Evolutionary conservation across 495 filamentous ascomycete species (phyloP).

Genomic region (Hyaloscypha variabilis): DNA sequence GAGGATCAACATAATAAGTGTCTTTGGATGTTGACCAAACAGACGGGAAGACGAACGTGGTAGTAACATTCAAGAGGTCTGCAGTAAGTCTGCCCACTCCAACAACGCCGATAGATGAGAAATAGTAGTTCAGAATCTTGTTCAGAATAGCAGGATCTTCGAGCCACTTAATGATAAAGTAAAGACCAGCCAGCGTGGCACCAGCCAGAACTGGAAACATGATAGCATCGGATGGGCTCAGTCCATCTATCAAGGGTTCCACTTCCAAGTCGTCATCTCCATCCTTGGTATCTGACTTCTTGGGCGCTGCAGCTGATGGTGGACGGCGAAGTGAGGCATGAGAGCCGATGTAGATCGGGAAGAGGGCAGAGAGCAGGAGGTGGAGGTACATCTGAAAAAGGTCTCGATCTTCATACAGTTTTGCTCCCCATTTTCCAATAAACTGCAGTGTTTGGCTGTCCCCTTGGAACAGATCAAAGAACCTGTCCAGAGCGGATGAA

Average conservation of each 20-base stretch:
- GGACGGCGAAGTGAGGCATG: constrained; percentile 76
- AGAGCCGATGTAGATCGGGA: constrained; percentile 73
- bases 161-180: constrained; percentile 88
- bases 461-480: constrained; percentile 19
- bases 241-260: constrained; percentile 70
- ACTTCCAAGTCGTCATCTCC: constrained; percentile 56
- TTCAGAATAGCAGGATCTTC: constrained; percentile 81
- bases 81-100: constrained; percentile 69
- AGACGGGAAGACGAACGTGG: constrained; percentile 73
- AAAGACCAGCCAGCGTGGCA: constrained; percentile 70
- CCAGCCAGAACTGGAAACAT: constrained; percentile 86
- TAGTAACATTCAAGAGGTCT: constrained; percentile 64
- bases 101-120: constrained; percentile 73
- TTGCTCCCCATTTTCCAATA: constrained; percentile 29
- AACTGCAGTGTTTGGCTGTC: constrained; percentile 25
- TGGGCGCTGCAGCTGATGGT: constrained; percentile 70
- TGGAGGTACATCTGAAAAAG: constrained; percentile 66
- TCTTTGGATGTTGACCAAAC: constrained; percentile 51
- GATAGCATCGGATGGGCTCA: constrained; percentile 81
- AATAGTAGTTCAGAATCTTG: constrained; percentile 82
- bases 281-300: constrained; percentile 45
- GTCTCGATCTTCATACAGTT: constrained; percentile 22
- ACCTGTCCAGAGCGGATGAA: constrained; percentile 9
- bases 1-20: constrained; percentile 47
- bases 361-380: constrained; percentile 65